Evolutionary conservation across 768 basidiomycete genomes (phyloP), one percentile per base, ranked within the genome.

Genomic region (Pisolithus marmoratus): DNA sequence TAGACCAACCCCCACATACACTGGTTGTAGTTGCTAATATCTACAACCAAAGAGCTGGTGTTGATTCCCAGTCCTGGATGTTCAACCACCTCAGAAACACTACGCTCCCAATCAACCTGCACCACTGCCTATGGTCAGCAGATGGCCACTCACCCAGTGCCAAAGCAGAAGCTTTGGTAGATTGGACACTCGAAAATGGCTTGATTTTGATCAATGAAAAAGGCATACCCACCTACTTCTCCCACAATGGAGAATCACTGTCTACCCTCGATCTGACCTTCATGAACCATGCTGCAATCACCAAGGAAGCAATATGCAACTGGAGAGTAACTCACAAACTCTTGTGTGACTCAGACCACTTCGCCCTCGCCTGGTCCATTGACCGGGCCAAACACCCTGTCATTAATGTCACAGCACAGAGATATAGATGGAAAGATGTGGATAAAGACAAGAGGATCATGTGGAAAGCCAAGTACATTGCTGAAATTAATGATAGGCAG

Each of bases 71-170:
- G 27, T 29, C 27, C 27, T 29, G 27, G 27, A 29, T 9, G 2
- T 29, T 29, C 27, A 9, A 29, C 27, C 27, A 9, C 27, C 6
- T 29, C 27, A 29, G 7, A 29, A 29, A 29, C 27, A 8, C 9
- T 29, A 29, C 27, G 6, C 9, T 29, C 6, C 27, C 27, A 6
- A 29, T 9, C 27, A 29, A 29, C 27, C 27, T 29, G 27, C 27
- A 29, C 8, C 27, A 29, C 8, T 9, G 8, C 27, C 27, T 29
- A 29, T 29, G 27, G 27, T 29, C 27, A 8, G 9, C 69, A 8
- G 59, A 66, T 9, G 9, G 9, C 27, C 6, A 9, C 4, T 9
- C 27, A 9, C 27, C 27, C n/a, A 41, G n/a, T n/a, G 19, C 40
- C n/a, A 17, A 20, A n/a, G 40, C 40, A 9, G 17, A 41, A 20